Evolutionary conservation across 2,329 filamentous ascomycete genomes (phyloP).

Genomic region (Cercospora sp.): DNA sequence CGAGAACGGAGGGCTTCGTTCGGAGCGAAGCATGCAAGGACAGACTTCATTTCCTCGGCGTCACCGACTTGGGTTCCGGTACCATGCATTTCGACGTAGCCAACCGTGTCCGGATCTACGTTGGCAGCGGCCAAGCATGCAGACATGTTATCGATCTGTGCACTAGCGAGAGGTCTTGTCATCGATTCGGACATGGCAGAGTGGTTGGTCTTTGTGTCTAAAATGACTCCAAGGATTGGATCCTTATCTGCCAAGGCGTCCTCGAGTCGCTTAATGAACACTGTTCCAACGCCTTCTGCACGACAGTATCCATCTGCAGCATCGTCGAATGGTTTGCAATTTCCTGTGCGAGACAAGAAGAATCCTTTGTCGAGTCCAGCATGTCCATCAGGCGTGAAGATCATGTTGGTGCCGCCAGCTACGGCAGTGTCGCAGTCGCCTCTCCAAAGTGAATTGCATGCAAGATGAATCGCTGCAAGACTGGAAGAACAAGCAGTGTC

Average conservation of each 20-base stretch:
- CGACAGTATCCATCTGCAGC: slow-evolving; percentile 42
- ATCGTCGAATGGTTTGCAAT: slow-evolving; percentile 37
- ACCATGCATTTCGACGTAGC: slow-evolving; percentile 22
- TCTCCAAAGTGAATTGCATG: slow-evolving; percentile 61
- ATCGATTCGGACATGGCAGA: not conserved
- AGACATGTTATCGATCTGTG: slow-evolving; percentile 15
- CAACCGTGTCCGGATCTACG: not conserved
- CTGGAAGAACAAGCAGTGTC: slow-evolving; percentile 80
- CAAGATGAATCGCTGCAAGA: slow-evolving; percentile 68
- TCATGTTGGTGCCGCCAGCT: slow-evolving; percentile 16
- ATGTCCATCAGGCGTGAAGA: slow-evolving; percentile 32
- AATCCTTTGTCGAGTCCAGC: slow-evolving; percentile 23
- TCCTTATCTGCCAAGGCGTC: slow-evolving; percentile 42
- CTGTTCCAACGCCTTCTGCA: slow-evolving; percentile 33
- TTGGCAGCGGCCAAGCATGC: slow-evolving; percentile 18
- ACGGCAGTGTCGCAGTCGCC: slow-evolving; percentile 28
- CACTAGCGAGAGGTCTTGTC: slow-evolving; percentile 9
- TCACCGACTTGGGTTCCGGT: slow-evolving; percentile 23
- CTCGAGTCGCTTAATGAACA: slow-evolving; percentile 39
- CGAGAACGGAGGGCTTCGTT: slow-evolving; percentile 1
- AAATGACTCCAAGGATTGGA: slow-evolving; percentile 36
- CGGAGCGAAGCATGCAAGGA: slow-evolving; percentile 2
- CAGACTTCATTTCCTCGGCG: slow-evolving; percentile 12
- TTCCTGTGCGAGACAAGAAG: slow-evolving; percentile 24
- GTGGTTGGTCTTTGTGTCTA: slow-evolving; percentile 41